These are phyloP conservation scores for Fusarium palustre DNA, from an alignment of 2,329 filamentous ascomycete genomes.

Conservation along the genomic window DNA sequence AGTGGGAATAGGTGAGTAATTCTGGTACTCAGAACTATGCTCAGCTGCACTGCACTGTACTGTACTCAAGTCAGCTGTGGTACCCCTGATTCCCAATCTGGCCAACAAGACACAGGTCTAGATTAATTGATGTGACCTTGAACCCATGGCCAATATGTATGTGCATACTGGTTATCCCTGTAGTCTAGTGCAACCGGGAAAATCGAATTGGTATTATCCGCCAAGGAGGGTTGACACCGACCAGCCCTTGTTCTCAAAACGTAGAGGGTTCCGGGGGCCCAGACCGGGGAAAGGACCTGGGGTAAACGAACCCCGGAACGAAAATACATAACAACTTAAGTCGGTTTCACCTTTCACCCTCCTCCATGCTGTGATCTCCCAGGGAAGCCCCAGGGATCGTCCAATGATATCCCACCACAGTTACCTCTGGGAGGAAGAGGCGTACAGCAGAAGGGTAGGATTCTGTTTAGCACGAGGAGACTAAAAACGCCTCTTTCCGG, in stretches of 20 bases:
- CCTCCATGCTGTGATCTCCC: not conserved
- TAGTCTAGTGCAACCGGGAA: slow-evolving; percentile 43
- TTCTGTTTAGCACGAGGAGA: slow-evolving; percentile 3
- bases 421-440: slow-evolving; percentile 6
- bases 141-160: slow-evolving; percentile 7
- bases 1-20: not conserved
- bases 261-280: slow-evolving; percentile 32
- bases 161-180: slow-evolving; percentile 22
- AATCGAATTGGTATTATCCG: slow-evolving; percentile 45
- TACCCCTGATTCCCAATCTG: slow-evolving; percentile 2
- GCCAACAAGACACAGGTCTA: slow-evolving; percentile 5
- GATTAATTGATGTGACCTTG: slow-evolving; percentile 7
- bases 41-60: not conserved
- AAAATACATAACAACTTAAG: not conserved
- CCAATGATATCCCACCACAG: slow-evolving; percentile 9
- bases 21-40: not conserved
- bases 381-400: slow-evolving; percentile 5
- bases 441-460: slow-evolving; percentile 12
- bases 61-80: not conserved
- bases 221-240: slow-evolving; percentile 20
- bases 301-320: slow-evolving; percentile 20
- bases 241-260: slow-evolving; percentile 31
- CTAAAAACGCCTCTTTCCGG: slow-evolving; percentile 31
- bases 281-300: slow-evolving; percentile 16
- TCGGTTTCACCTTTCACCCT: slow-evolving; percentile 17